These are phyloP conservation scores for Mycena pura DNA, from an alignment of 768 basidiomycete species.

Conservation along the genomic window DNA sequence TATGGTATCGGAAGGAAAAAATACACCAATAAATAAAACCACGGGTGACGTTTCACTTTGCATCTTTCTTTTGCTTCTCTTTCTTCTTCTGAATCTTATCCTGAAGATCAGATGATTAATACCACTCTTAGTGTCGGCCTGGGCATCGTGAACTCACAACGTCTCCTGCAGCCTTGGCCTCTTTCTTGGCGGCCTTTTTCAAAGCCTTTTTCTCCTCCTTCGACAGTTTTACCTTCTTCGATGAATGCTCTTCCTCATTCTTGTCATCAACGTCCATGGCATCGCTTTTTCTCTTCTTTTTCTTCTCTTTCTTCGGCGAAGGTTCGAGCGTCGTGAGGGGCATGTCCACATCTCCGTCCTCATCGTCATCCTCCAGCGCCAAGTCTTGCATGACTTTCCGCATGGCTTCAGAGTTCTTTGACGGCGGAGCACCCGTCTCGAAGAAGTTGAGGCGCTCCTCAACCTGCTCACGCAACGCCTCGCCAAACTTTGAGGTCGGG, in stretches of 20 bases:
- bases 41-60: constrained; percentile 35
- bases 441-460: constrained; percentile 96
- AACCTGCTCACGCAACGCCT: constrained; percentile 91
- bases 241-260: constrained; percentile 56
- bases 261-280: constrained; percentile 69
- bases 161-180: constrained; percentile 55
- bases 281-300: constrained; percentile 72
- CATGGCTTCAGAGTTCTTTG: constrained; percentile 93
- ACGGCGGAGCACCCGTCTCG: constrained; percentile 87
- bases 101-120: constrained; percentile 15
- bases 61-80: constrained; percentile 54
- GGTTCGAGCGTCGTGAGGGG: constrained; percentile 67
- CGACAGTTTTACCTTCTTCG: constrained; percentile 78
- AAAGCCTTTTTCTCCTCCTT: constrained; percentile 89
- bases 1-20: too few species aligned
- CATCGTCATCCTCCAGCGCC: constrained; percentile 69
- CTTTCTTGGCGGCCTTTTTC: constrained; percentile 78
- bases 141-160: constrained; percentile 38
- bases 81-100: constrained; percentile 34
- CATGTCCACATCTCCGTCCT: constrained; percentile 58
- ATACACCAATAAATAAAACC: too few species aligned
- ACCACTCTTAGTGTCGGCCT: background rate
- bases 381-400: constrained; percentile 85
- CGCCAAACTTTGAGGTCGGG: constrained; percentile 93
- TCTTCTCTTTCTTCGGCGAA: constrained; percentile 63